These are phyloP conservation scores for Avena insularis DNA, from an alignment of 176 grass and related monocot species.

Conservation along the genomic window DNA sequence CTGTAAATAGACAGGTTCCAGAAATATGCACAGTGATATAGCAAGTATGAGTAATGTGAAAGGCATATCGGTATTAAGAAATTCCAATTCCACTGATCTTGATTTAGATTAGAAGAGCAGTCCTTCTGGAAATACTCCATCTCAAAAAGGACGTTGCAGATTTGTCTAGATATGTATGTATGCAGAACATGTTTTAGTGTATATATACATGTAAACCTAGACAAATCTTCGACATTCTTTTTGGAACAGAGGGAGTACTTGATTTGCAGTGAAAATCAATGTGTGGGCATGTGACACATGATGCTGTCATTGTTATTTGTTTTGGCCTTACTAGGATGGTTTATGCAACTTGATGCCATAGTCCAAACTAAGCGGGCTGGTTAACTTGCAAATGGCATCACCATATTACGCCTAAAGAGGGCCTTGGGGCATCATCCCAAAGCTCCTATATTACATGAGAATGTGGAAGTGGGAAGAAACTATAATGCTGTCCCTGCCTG, in stretches of 20 bases:
- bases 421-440: neutral
- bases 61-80: neutral
- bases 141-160: too few relatives aligned
- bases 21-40: slow-evolving; percentile 16
- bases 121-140: slow-evolving; percentile 3
- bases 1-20: slow-evolving; percentile 1
- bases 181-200: too few relatives aligned
- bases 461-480: neutral
- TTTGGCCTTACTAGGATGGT: slow-evolving; percentile 31
- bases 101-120: slow-evolving; percentile 20
- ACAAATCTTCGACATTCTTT: too few relatives aligned
- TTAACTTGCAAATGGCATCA: slow-evolving; percentile 14
- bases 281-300: neutral
- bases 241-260: neutral
- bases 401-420: neutral
- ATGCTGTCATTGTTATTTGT: slow-evolving; percentile 13
- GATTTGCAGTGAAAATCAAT: slow-evolving; percentile 7
- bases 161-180: too few relatives aligned
- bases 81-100: neutral
- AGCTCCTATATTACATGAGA: neutral
- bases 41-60: slow-evolving; percentile 1
- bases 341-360: neutral
- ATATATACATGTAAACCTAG: too few relatives aligned
- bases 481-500: neutral
- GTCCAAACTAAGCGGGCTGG: neutral